Evolutionary conservation across 23 red algal species (phyloP).

Genomic region (Gracilaria domingensis): DNA sequence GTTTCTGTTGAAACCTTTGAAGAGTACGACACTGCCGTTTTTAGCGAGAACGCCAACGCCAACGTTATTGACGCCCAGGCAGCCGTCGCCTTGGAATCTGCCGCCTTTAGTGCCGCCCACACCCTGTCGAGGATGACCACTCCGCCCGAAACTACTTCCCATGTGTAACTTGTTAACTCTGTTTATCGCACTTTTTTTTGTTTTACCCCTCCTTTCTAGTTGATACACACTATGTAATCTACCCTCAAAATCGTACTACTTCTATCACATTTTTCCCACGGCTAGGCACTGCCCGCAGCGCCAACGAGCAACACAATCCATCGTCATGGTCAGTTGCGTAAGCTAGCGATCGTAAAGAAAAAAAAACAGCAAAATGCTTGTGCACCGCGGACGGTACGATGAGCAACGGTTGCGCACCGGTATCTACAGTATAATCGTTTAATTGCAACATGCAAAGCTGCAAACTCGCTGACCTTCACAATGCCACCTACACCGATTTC

Average conservation of each 20-base stretch:
- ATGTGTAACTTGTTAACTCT: slow-evolving; percentile 28
- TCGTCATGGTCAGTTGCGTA: too few relatives aligned
- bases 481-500: too few relatives aligned
- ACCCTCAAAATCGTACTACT: not conserved
- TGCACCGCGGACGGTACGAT: too few relatives aligned
- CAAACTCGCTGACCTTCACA: too few relatives aligned
- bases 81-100: slow-evolving; percentile 9
- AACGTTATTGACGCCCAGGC: not conserved
- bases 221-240: not conserved
- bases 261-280: not conserved
- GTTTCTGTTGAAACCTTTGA: slow-evolving; percentile 27
- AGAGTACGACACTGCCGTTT: slow-evolving; percentile 13
- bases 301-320: too few relatives aligned
- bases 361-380: too few relatives aligned
- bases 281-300: not conserved
- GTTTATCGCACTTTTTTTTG: slow-evolving; percentile 16
- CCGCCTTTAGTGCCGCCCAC: not conserved
- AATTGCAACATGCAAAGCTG: too few relatives aligned
- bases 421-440: too few relatives aligned
- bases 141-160: not conserved
- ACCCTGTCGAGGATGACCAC: slow-evolving; percentile 32
- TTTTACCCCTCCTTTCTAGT: not conserved
- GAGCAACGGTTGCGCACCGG: too few relatives aligned
- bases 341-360: too few relatives aligned
- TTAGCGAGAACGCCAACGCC: not conserved